A percentile compares a stretch with the other conserved stretches of the same genome.
Evolutionary conservation across 2,329 filamentous ascomycete species (phyloP).

Genomic region (Pseudogymnoascus sp.): DNA sequence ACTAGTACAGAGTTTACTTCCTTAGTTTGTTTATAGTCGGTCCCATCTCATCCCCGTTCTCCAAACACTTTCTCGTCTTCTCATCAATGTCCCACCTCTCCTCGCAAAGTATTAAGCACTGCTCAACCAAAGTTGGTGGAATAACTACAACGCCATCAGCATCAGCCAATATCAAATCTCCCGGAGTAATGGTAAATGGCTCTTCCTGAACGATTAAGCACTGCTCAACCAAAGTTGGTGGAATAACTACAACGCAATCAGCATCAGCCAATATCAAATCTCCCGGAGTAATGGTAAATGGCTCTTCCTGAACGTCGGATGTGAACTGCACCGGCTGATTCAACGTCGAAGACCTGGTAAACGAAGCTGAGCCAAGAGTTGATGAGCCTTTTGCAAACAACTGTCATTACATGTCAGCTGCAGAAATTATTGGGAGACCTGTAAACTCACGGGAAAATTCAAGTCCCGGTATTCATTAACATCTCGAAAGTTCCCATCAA

Average conservation of each 20-base stretch:
- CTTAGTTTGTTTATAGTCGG: too few species aligned
- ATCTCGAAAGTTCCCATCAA: conserved; percentile 33
- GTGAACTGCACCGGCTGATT: conserved; percentile 28
- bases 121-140: conserved; percentile 17
- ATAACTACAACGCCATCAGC: conserved; percentile 31
- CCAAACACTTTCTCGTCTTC: too few species aligned
- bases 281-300: conserved; percentile 25
- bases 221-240: conserved; percentile 13
- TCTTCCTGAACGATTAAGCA: too few species aligned
- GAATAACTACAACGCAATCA: conserved; percentile 31
- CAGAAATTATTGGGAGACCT: background rate
- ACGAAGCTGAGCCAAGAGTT: conserved; percentile 28
- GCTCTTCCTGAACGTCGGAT: background rate
- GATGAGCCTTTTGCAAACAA: conserved; percentile 28
- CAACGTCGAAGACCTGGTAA: conserved; percentile 28
- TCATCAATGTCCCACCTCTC: too few species aligned
- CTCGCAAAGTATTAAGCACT: too few species aligned
- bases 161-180: conserved; percentile 30
- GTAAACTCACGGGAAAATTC: conserved; percentile 11
- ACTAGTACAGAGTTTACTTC: too few species aligned
- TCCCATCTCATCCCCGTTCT: too few species aligned
- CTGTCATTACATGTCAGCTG: conserved; percentile 11
- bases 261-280: conserved; percentile 31
- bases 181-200: conserved; percentile 24
- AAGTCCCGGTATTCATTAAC: conserved; percentile 28